Base-by-base conservation (phyloP, 768 basidiomycete genomes). In the Tephrocybe sp. region DNA sequence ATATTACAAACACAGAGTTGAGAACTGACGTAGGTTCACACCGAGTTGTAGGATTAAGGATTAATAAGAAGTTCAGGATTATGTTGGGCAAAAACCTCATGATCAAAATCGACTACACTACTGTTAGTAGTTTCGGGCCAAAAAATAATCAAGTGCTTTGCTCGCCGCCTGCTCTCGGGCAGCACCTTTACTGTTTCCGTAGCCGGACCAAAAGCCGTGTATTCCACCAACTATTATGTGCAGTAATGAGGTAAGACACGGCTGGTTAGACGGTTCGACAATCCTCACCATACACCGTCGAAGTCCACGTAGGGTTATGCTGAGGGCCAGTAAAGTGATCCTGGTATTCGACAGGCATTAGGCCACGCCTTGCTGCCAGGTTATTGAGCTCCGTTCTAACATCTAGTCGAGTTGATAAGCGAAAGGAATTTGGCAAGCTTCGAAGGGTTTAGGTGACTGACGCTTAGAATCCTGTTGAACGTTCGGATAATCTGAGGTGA, bases 331-430 rank as follows among this genome's bases (percentile, higher is more conserved):
- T 38, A 18, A 6, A 28, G 2, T 1, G 5, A 34, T 54, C 42
- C 12, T 26, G 2, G 12, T 45, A 36, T 4, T 50, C 49, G 0
- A 1, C 8, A 20, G 45, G 37, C 37, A 18, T 4, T 3, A 54
- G 26, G 14, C 42, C 38, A 3, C 40, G 21, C 4, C 4, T 10
- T 14, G 17, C 23, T 3, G 44, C 45, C 20, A 48, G 37, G 24
- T 53, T 53, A 23, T 49, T 53, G 24, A 53, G 46, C 10, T 48
- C 39, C 40, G 45, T 55, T 26, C 50, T 51, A 20, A 41, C 33
- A 48, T 55, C 50, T 51, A n/a, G n/a, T n/a, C n/a, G n/a, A n/a
- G n/a, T n/a, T n/a, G n/a, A n/a, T n/a, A n/a, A n/a, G n/a, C n/a
- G n/a, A n/a, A n/a, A n/a, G n/a, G n/a, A n/a, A n/a, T n/a, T n/a